These are phyloP conservation scores for Ogataea nakhonphanomensis DNA, from an alignment of 805 yeast species.

Conservation along the genomic window DNA sequence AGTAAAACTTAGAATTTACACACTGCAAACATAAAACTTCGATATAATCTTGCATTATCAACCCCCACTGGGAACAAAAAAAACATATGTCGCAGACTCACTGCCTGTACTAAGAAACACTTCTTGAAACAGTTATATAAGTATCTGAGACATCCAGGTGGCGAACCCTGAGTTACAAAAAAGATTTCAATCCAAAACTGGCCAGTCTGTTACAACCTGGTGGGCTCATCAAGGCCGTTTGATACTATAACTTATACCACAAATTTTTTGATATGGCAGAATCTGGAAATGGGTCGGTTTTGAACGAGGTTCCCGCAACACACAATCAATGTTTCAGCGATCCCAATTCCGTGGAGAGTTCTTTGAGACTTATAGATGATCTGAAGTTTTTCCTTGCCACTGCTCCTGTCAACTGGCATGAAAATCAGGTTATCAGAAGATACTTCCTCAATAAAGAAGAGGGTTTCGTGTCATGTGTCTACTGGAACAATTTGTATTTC, in stretches of 20 bases:
- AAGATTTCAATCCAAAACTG: slow-evolving; percentile 2
- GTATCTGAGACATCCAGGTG: slow-evolving; percentile 13
- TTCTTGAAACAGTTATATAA: slow-evolving; percentile 12
- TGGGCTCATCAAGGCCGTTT: slow-evolving; percentile 4
- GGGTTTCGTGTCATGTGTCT: slow-evolving; percentile 88
- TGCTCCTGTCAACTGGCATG: slow-evolving; percentile 94
- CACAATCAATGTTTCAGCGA: slow-evolving; percentile 1
- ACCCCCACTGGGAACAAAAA: slow-evolving; percentile 3
- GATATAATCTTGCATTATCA: slow-evolving; percentile 7
- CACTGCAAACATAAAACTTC: slow-evolving; percentile 7
- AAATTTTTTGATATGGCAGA: slow-evolving; percentile 10
- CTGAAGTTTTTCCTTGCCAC: slow-evolving; percentile 83
- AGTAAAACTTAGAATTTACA: slow-evolving; percentile 1
- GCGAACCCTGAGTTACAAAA: slow-evolving; percentile 5
- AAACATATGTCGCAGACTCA: not conserved
- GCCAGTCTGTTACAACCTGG: slow-evolving; percentile 6
- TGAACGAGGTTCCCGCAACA: slow-evolving; percentile 7
- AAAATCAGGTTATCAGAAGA: slow-evolving; percentile 79
- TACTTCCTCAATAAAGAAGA: slow-evolving; percentile 85
- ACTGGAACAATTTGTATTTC: slow-evolving; percentile 86
- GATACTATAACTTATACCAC: not conserved
- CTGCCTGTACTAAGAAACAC: slow-evolving; percentile 1
- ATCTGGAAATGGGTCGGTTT: slow-evolving; percentile 6
- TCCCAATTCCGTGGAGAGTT: slow-evolving; percentile 38
- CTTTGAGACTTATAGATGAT: slow-evolving; percentile 65